phyloP scores from a whole-genome alignment of 2,329 filamentous ascomycete species.

The Ceratocystis cubensis region DNA sequence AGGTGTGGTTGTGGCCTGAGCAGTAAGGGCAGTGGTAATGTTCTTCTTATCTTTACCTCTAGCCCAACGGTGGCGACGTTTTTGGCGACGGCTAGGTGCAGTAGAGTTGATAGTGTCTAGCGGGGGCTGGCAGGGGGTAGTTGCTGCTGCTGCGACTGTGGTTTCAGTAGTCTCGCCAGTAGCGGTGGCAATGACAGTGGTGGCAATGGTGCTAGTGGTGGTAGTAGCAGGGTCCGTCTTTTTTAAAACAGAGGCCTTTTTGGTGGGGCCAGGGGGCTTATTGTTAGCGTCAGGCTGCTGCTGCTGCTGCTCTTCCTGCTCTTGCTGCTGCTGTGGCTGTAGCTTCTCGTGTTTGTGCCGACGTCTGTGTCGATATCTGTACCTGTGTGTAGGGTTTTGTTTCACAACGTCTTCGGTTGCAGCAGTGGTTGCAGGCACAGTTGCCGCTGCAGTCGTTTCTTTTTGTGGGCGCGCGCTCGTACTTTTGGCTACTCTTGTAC shows the following conservation, averaged over 20 bases:
- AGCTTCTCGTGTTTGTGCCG: background rate
- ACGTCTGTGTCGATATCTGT: background rate
- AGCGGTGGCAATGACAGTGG: slow-evolving; percentile 4
- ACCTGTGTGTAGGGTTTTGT: slow-evolving; percentile 10
- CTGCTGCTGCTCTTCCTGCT: no score
- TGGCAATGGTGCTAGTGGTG: background rate
- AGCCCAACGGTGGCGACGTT: slow-evolving; percentile 2
- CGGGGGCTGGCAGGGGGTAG: background rate
- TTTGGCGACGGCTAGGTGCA: background rate
- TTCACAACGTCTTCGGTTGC: slow-evolving; percentile 3
- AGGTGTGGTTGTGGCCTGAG: background rate
- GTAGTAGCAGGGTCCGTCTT: background rate
- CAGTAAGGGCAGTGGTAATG: background rate
- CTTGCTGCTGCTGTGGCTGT: background rate
- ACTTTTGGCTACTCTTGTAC: background rate
- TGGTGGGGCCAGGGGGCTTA: background rate
- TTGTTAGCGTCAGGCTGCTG: background rate
- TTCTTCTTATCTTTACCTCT: background rate
- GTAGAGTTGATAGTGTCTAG: background rate
- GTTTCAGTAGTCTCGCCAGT: background rate
- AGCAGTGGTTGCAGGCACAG: background rate
- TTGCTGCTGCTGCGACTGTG: background rate
- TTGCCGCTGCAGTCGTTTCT: background rate
- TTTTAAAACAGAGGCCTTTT: background rate
- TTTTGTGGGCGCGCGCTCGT: background rate